A percentile compares a stretch with the other conserved stretches of the same genome.
These are phyloP conservation scores for Carpinus viminea DNA, from an alignment of 306 rosid species.

Conservation along the genomic window DNA sequence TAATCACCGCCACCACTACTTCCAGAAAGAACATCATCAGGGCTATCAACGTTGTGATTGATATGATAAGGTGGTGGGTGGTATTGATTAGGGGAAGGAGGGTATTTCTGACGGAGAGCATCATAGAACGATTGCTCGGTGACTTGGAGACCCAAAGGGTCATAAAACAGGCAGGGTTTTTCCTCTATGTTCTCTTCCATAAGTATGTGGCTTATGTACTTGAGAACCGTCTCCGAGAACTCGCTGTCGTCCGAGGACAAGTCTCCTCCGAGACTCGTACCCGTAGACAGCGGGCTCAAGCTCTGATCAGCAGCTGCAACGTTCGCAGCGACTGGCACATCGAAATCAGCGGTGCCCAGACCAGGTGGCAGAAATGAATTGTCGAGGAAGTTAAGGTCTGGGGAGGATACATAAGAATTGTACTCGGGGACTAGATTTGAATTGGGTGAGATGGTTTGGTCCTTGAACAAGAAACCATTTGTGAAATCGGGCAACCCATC, in stretches of 20 bases:
- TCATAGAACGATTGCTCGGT: conserved; percentile 15
- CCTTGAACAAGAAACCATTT: conserved; percentile 8
- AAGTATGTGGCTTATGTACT: neutral
- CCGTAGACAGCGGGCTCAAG: conserved; percentile 28
- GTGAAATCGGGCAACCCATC: conserved; percentile 25
- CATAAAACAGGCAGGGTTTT: conserved; percentile 3
- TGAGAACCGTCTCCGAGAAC: neutral
- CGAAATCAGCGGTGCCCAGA: conserved; percentile 8
- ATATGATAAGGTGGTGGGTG: conserved; percentile 11
- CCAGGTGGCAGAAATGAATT: conserved; percentile 1
- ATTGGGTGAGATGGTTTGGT: conserved; percentile 9
- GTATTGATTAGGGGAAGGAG: conserved; percentile 12
- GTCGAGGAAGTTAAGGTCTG: conserved; percentile 22
- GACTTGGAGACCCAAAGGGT: conserved; percentile 7
- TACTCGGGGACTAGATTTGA: conserved; percentile 22
- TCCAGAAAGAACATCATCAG: conserved; percentile 23
- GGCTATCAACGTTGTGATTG: conserved; percentile 26
- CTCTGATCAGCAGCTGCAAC: conserved; percentile 6
- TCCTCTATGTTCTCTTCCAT: conserved; percentile 13
- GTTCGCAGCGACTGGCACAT: neutral
- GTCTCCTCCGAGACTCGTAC: neutral
- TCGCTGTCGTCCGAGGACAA: neutral
- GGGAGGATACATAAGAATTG: conserved; percentile 21
- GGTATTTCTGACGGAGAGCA: conserved; percentile 5
- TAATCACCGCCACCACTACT: conserved; percentile 11